Evolutionary conservation across 768 basidiomycete genomes (phyloP).

Genomic region (Pulveroboletus sp.): DNA sequence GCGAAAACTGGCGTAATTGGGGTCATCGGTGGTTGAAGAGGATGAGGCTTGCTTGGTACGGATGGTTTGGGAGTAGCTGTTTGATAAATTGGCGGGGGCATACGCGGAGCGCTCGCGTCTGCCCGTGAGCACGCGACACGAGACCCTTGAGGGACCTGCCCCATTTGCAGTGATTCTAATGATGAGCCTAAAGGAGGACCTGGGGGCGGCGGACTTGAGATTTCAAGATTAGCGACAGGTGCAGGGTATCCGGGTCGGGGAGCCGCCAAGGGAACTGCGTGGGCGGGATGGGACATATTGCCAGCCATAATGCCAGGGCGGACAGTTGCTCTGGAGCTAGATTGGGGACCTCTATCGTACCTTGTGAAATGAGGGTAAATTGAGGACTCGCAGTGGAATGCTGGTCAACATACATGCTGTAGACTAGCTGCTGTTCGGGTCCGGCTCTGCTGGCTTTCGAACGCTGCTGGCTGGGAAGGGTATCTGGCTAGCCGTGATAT

Average conservation of each 20-base stretch:
- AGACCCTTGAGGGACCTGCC: conserved; percentile 28
- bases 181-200: conserved; percentile 30
- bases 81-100: conserved; percentile 32
- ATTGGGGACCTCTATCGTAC: conserved; percentile 55
- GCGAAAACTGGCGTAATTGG: conserved; percentile 78
- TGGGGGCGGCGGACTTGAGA: conserved; percentile 45
- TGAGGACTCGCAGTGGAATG: conserved; percentile 4
- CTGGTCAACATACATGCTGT: conserved; percentile 55
- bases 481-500: conserved; percentile 12
- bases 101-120: conserved; percentile 18
- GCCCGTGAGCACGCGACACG: conserved; percentile 16
- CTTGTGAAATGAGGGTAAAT: conserved; percentile 31
- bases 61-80: conserved; percentile 27
- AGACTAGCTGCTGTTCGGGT: conserved; percentile 49
- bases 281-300: conserved; percentile 26
- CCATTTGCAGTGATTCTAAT: conserved; percentile 23
- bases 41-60: conserved; percentile 59
- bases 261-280: conserved; percentile 50
- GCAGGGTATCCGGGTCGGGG: conserved; percentile 73
- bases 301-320: conserved; percentile 45
- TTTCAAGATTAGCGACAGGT: conserved; percentile 60
- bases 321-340: conserved; percentile 46
- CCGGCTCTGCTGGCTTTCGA: conserved; percentile 41
- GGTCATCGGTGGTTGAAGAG: conserved; percentile 69
- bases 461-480: conserved; percentile 33